phyloP scores from a whole-genome alignment of 306 rosid species.

The Notholithocarpus densiflorus region DNA sequence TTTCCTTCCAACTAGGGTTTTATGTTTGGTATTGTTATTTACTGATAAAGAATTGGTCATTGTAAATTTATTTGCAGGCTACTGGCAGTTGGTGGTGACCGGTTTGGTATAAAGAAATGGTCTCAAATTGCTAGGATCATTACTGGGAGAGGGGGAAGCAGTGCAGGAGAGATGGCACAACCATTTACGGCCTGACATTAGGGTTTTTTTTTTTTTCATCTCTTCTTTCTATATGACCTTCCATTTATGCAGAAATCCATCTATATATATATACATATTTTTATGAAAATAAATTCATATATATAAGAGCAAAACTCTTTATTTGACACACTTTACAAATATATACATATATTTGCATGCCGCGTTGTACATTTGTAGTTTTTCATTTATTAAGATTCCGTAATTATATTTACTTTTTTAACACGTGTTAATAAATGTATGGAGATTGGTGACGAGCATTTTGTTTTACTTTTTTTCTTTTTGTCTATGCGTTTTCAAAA shows the following conservation, averaged over 20 bases:
- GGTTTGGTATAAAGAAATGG: slow-evolving; percentile 62
- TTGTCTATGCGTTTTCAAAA: not conserved
- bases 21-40: not conserved
- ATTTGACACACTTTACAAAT: not conserved
- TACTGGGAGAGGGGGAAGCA: slow-evolving; percentile 61
- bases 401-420: not conserved
- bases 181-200: slow-evolving; percentile 68
- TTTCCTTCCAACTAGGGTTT: not conserved
- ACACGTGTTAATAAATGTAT: not conserved
- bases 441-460: not conserved
- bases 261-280: not conserved
- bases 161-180: slow-evolving; percentile 87
- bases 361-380: not conserved
- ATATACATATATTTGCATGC: not conserved
- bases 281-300: too few species aligned
- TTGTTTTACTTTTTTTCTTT: not conserved
- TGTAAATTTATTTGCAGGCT: slow-evolving; percentile 30
- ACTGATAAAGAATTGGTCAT: not conserved
- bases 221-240: not conserved
- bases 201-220: slow-evolving; percentile 38
- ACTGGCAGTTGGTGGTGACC: slow-evolving; percentile 42
- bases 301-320: not conserved
- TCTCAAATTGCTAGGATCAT: slow-evolving; percentile 46
- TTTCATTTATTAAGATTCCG: not conserved
- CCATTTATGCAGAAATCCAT: not conserved